These are phyloP conservation scores for Teunomyces panamensis DNA, from an alignment of 805 yeast genomes.

Conservation along the genomic window DNA sequence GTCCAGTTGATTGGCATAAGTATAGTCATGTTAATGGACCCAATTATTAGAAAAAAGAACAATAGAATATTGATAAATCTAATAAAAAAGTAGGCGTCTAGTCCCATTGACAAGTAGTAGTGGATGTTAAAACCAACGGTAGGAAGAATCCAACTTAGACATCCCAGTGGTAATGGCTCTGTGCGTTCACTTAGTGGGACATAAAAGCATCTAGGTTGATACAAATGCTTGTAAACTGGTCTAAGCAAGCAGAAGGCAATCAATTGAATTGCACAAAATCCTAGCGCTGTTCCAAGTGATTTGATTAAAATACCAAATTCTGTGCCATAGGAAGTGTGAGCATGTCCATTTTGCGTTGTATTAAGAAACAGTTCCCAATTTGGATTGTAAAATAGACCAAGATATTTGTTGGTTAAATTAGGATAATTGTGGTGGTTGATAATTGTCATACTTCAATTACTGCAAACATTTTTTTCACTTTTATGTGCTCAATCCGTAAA, in stretches of 20 bases:
- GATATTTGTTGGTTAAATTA: slow-evolving; percentile 24
- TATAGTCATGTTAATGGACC: slow-evolving; percentile 54
- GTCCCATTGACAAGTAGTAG: slow-evolving; percentile 51
- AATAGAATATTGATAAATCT: slow-evolving; percentile 56
- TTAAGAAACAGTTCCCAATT: slow-evolving; percentile 41
- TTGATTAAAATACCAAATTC: slow-evolving; percentile 55
- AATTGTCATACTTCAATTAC: slow-evolving; percentile 1
- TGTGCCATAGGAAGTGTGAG: slow-evolving; percentile 57
- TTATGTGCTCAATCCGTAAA: background rate
- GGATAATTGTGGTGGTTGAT: slow-evolving; percentile 20
- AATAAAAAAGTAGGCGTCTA: slow-evolving; percentile 74
- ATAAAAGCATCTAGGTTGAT: slow-evolving; percentile 53
- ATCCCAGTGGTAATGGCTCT: slow-evolving; percentile 37
- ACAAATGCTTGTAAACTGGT: slow-evolving; percentile 34
- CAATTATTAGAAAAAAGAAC: slow-evolving; percentile 49
- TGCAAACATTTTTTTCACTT: background rate
- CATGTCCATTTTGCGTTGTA: slow-evolving; percentile 56
- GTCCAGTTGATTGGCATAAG: slow-evolving; percentile 62
- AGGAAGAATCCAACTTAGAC: slow-evolving; percentile 57
- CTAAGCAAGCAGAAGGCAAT: slow-evolving; percentile 36
- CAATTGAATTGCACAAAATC: slow-evolving; percentile 54
- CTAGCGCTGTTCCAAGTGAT: slow-evolving; percentile 51
- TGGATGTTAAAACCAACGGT: slow-evolving; percentile 39
- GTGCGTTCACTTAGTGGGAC: slow-evolving; percentile 40
- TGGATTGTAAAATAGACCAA: slow-evolving; percentile 27